Evolutionary conservation across 2,329 filamentous ascomycete species (phyloP).

Genomic region (Fusarium transvaalense): DNA sequence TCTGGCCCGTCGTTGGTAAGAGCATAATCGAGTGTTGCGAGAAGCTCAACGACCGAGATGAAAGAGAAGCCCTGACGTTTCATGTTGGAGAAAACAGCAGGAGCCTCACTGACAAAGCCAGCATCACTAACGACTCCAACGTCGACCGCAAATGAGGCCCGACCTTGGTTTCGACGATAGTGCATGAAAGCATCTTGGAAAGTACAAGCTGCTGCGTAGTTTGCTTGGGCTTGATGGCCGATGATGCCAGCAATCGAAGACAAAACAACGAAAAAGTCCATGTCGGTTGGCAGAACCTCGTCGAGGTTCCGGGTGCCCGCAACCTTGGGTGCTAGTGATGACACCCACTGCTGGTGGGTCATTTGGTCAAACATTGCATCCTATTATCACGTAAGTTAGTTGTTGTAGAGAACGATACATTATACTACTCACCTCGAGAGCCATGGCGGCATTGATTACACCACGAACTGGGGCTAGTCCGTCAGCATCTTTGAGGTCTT

Average conservation of each 20-base stretch:
- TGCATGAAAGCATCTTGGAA: constrained; percentile 54
- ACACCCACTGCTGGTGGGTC: constrained; percentile 54
- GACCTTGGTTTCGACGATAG: constrained; percentile 33
- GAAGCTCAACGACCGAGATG: constrained; percentile 20
- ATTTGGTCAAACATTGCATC: constrained; percentile 52
- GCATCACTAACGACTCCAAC: constrained; percentile 45
- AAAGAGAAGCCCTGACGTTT: constrained; percentile 7
- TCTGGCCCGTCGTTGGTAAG: constrained; percentile 3
- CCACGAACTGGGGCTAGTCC: constrained; percentile 1
- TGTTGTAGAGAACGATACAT: background rate
- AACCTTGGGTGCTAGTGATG: constrained; percentile 55
- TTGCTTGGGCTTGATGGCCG: constrained; percentile 47
- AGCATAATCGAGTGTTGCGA: constrained; percentile 6
- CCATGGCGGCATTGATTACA: constrained; percentile 8
- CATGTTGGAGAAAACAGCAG: constrained; percentile 32
- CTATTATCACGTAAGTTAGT: constrained; percentile 1
- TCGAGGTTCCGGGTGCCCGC: constrained; percentile 60
- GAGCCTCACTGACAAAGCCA: constrained; percentile 41
- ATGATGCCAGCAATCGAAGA: constrained; percentile 54
- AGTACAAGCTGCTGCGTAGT: constrained; percentile 45
- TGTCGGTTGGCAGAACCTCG: constrained; percentile 33
- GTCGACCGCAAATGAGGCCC: constrained; percentile 41
- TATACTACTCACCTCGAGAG: constrained; percentile 2
- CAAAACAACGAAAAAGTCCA: constrained; percentile 58
- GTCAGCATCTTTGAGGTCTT: constrained; percentile 1